These are phyloP conservation scores for Phaeosphaeria sp. DNA, from an alignment of 2,329 filamentous ascomycete genomes.

Conservation along the genomic window DNA sequence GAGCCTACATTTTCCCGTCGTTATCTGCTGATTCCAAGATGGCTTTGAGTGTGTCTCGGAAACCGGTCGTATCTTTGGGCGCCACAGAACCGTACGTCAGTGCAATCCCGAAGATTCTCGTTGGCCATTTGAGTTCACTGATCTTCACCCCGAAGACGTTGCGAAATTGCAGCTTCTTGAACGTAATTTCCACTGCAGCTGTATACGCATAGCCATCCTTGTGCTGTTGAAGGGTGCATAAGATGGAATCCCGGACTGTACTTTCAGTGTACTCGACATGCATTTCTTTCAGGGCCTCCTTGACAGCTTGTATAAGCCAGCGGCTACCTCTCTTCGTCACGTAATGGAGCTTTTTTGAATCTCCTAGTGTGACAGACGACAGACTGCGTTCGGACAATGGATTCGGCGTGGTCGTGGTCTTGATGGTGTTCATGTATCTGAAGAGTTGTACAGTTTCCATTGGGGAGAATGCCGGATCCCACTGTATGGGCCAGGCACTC, in stretches of 20 bases:
- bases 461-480: conserved; percentile 33
- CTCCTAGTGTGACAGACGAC: conserved; percentile 22
- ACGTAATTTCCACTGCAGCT: conserved; percentile 29
- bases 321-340: conserved; percentile 28
- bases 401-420: neutral
- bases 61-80: conserved; percentile 18
- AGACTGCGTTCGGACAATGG: conserved; percentile 16
- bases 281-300: conserved; percentile 26
- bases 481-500: conserved; percentile 33
- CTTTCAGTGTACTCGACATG: conserved; percentile 32
- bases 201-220: conserved; percentile 27
- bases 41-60: conserved; percentile 25
- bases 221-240: conserved; percentile 32
- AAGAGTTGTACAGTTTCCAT: conserved; percentile 25
- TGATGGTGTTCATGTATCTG: conserved; percentile 18
- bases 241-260: conserved; percentile 14
- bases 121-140: conserved; percentile 25
- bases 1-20: neutral
- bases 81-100: neutral
- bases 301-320: conserved; percentile 37
- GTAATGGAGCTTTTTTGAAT: conserved; percentile 34
- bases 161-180: conserved; percentile 36
- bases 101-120: conserved; percentile 11
- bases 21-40: conserved; percentile 26
- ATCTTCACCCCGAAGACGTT: conserved; percentile 32